A percentile compares a stretch with the other conserved stretches of the same genome.
Conservation (phyloP, 768 basidiomycete species). For the Coprinopsis sp. region DNA sequence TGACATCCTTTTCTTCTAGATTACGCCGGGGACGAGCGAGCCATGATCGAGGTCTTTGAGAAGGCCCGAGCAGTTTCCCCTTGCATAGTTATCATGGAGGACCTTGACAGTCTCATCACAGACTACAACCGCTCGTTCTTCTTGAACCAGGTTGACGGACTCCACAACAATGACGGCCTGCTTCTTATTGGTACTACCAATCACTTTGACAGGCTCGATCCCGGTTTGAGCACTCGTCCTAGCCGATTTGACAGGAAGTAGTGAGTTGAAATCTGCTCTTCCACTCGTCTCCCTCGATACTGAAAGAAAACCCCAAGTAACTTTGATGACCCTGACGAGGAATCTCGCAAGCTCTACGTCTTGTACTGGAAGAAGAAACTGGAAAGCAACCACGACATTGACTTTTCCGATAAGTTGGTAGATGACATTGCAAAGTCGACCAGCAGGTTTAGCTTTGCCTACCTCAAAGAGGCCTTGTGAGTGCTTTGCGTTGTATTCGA, state of each 20-base stretch:
- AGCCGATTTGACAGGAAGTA: constrained; percentile 86
- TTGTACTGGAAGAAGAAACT: constrained; percentile 83
- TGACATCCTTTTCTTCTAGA: constrained; percentile 27
- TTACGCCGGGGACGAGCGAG: constrained; percentile 55
- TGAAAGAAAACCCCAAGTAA: constrained; percentile 34
- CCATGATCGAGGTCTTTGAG: constrained; percentile 64
- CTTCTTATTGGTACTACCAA: constrained; percentile 80
- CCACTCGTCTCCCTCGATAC: background rate
- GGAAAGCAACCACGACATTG: constrained; percentile 51
- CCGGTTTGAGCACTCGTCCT: constrained; percentile 70
- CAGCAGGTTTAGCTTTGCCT: constrained; percentile 75
- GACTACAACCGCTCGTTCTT: constrained; percentile 80
- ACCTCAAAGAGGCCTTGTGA: constrained; percentile 86
- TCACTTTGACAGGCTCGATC: constrained; percentile 77
- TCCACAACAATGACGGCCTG: constrained; percentile 75
- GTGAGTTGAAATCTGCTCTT: constrained; percentile 36
- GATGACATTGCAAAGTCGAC: constrained; percentile 57
- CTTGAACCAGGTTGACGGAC: constrained; percentile 80
- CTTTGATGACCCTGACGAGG: constrained; percentile 66
- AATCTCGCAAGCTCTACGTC: constrained; percentile 63
- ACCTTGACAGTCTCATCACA: constrained; percentile 75
- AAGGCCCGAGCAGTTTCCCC: constrained; percentile 70
- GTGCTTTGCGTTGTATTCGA: constrained; percentile 22
- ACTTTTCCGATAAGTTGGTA: constrained; percentile 64
- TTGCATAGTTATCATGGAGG: constrained; percentile 57